Evolutionary conservation across 78 protist species (phyloP).

Genomic region (Dictyostelium capitatum): DNA sequence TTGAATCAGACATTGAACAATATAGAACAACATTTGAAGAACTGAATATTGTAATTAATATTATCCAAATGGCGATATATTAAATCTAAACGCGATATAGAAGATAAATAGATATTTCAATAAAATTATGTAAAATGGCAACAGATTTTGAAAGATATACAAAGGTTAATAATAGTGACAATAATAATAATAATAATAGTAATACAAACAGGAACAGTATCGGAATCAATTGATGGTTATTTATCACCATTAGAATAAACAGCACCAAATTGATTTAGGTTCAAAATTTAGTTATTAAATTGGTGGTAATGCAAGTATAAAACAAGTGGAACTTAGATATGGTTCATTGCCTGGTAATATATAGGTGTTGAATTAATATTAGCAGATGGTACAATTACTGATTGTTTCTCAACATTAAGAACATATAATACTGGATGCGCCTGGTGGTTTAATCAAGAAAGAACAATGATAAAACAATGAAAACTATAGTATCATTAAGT

Average conservation of each 20-base stretch:
- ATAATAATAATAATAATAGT: conserved; percentile 77
- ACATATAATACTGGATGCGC: no score
- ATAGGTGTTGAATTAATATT: conserved; percentile 93
- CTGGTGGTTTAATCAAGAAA: no score
- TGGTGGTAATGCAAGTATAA: conserved; percentile 97
- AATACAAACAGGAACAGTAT: conserved; percentile 91
- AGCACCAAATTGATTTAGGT: conserved; percentile 97
- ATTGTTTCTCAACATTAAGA: no score
- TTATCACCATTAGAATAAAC: conserved; percentile 80
- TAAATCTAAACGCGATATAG: background rate
- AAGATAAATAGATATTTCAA: background rate
- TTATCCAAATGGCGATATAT: conserved; percentile 76
- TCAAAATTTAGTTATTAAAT: conserved; percentile 96
- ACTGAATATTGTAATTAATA: conserved; percentile 46
- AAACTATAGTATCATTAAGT: no score
- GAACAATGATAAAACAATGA: no score
- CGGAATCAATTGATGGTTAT: conserved; percentile 79
- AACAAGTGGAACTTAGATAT: conserved; percentile 92
- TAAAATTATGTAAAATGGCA: background rate
- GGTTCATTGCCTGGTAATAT: conserved; percentile 94
- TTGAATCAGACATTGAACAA: conserved; percentile 60
- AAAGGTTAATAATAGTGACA: background rate
- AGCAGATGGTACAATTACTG: conserved; percentile 94
- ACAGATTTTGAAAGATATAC: background rate
- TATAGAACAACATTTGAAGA: conserved; percentile 75